Evolutionary conservation across 192 early-diverging fungal genomes (phyloP).

Genomic region (Geosiphon pyriformis): DNA sequence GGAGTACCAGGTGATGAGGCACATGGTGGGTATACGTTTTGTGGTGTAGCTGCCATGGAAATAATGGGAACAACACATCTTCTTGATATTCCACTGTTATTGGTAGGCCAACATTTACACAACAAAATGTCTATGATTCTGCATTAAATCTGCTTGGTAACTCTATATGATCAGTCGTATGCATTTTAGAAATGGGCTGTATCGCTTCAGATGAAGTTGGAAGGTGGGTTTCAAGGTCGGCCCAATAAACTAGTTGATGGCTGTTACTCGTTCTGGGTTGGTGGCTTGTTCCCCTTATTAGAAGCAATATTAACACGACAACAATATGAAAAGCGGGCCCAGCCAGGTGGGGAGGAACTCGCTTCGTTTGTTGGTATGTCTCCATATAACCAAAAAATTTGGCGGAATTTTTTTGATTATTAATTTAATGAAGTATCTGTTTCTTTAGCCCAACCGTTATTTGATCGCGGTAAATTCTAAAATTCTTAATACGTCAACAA

Average conservation of each 20-base stretch:
- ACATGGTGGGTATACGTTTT: slow-evolving; percentile 94
- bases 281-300: slow-evolving; percentile 71
- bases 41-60: slow-evolving; percentile 82
- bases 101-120: slow-evolving; percentile 16
- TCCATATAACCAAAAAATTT: too few relatives aligned
- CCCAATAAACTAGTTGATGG: slow-evolving; percentile 98
- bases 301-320: slow-evolving; percentile 36
- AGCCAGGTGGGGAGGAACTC: not conserved
- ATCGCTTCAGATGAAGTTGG: slow-evolving; percentile 77
- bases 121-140: not conserved
- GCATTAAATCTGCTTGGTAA: not conserved
- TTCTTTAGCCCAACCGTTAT: slow-evolving; percentile 15
- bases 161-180: not conserved
- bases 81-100: slow-evolving; percentile 61
- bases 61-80: slow-evolving; percentile 61
- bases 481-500: too few relatives aligned
- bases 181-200: slow-evolving; percentile 60
- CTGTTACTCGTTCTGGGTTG: slow-evolving; percentile 97
- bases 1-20: slow-evolving; percentile 79
- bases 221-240: slow-evolving; percentile 95
- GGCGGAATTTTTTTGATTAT: not conserved
- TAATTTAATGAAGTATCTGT: slow-evolving; percentile 28
- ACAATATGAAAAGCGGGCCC: slow-evolving; percentile 12
- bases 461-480: slow-evolving; percentile 16
- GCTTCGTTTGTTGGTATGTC: not conserved